phyloP scores from a whole-genome alignment of 2,329 filamentous ascomycete species.

The Neonectria ditissima region DNA sequence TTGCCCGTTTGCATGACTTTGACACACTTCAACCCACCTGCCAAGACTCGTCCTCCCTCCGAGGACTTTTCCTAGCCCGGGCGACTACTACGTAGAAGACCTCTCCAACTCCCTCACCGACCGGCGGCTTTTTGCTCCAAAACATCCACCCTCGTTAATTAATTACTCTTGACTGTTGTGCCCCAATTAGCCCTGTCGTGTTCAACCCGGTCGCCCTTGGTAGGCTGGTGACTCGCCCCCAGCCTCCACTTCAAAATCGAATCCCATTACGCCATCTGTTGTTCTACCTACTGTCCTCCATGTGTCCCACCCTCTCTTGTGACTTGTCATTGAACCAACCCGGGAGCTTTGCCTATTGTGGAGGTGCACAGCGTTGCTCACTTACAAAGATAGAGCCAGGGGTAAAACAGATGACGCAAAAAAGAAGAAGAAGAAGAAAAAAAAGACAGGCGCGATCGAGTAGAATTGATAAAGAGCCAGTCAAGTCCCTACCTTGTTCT shows the following conservation, averaged over 20 bases:
- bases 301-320: no score
- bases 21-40: slow-evolving; percentile 40
- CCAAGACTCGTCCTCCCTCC: slow-evolving; percentile 25
- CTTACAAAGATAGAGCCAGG: background rate
- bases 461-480: no score
- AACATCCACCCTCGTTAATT: background rate
- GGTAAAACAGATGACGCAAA: background rate
- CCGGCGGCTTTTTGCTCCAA: background rate
- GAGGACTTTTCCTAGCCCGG: background rate
- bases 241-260: background rate
- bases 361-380: background rate
- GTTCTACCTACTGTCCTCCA: background rate
- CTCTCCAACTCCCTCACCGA: background rate
- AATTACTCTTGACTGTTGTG: background rate
- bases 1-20: slow-evolving; percentile 43
- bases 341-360: background rate
- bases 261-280: background rate
- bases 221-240: background rate
- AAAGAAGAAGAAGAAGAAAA: background rate
- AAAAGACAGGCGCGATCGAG: no score
- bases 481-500: no score
- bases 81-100: no score
- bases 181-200: background rate
- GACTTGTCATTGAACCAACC: no score
- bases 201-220: no score